Conservation (phyloP, 2,329 filamentous ascomycete species). For the Rachicladosporium sp. region DNA sequence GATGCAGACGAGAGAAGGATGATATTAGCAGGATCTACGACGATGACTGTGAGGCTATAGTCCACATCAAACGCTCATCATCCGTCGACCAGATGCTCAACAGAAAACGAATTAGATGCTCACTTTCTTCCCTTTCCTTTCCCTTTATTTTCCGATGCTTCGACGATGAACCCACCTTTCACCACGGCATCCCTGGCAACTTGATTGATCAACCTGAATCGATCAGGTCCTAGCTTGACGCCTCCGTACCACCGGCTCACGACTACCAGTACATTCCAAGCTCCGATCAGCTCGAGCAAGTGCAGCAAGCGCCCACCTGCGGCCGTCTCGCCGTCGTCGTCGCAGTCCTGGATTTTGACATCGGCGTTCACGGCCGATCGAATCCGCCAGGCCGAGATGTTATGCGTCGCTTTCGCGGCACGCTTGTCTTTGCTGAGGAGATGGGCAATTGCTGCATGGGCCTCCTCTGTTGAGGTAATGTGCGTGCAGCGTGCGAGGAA, state of each 20-base stretch:
- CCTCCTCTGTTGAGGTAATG: conserved; percentile 59
- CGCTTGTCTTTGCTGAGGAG: conserved; percentile 73
- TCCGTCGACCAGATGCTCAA: too few species aligned
- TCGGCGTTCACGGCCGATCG: conserved; percentile 35
- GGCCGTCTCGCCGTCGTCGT: conserved; percentile 92
- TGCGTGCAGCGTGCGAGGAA: conserved; percentile 69
- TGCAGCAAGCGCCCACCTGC: conserved; percentile 77
- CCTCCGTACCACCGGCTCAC: conserved; percentile 95
- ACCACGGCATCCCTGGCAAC: conserved; percentile 76
- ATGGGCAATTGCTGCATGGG: conserved; percentile 57
- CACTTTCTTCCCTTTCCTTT: conserved; percentile 6
- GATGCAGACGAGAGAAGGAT: too few species aligned
- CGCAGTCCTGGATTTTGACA: conserved; percentile 67
- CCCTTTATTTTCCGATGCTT: not conserved
- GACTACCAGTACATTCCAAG: conserved; percentile 86
- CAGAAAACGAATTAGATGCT: not conserved
- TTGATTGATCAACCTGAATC: conserved; percentile 82
- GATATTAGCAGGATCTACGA: too few species aligned
- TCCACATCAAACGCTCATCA: too few species aligned
- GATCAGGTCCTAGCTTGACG: conserved; percentile 71
- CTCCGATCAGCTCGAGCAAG: conserved; percentile 86
- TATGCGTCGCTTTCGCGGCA: conserved; percentile 78
- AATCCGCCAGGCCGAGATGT: conserved; percentile 91
- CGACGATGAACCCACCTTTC: conserved; percentile 45
- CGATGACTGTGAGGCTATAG: too few species aligned